Base-by-base conservation (phyloP, 2,329 filamentous ascomycete species). In the Aureobasidium uvarum region DNA sequence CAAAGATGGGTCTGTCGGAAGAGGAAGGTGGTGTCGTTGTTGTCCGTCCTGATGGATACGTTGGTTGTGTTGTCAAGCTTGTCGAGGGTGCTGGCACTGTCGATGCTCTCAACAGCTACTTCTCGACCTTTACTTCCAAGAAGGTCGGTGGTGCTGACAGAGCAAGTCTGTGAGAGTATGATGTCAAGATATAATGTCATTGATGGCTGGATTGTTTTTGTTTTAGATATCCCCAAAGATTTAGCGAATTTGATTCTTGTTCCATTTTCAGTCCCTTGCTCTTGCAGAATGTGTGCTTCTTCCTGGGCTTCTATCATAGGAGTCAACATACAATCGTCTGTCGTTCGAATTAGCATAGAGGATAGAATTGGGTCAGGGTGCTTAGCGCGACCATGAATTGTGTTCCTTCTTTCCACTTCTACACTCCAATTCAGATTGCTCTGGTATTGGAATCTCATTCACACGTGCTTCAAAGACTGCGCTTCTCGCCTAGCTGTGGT, bases 31-130 rank as follows among this genome's bases (percentile, higher is more conserved):
- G 89, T 65, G 85, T 96, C 1, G 88, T 96, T 1, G 89, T 96
- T 11, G 90, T 96, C 8, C 81, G 92, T 51, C 92, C 93, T 0
- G 92, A 96, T 75, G 92, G 92, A 8, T 95, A 96, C 75, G 89
- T 96, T 33, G 91, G 89, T 25, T 84, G 91, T 67, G 89, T 92
- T 4, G 85, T 90, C 13, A 83, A 83, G 70, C 79, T 97, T 25
- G 87, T 85, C 1, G 89, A 94, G 75, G 93, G 92, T 0, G 85
- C 78, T 66, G 91, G 86, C 18, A 96, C 92, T 0, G 86, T 91
- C 0, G 90, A 96, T 71, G 91, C 95, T 18, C 79, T 97, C 70
- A 91, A 97, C 73, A 82, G 84, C 68, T 97, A 96, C 75, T 97
- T 96, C 77, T 82, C 83, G 5, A 77, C 86, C 1, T 93, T 96